Conservation (phyloP, 208 protist species). For the Trypanosoma cruzi region DNA sequence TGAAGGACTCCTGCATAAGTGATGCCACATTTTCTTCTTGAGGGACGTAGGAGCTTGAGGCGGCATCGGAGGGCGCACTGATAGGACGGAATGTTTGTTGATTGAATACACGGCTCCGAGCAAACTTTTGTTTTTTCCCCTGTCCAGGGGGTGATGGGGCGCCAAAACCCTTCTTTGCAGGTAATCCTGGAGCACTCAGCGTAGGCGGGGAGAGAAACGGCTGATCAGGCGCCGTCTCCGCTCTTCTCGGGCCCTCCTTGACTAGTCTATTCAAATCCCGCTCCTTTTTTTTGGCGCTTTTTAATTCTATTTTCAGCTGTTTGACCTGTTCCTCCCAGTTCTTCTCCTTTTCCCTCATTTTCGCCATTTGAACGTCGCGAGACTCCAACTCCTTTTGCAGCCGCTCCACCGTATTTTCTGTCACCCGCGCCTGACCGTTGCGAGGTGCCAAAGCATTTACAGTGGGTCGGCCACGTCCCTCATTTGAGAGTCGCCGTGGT, state of each 20-base stretch:
- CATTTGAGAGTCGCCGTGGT: constrained; percentile 17
- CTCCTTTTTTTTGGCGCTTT: constrained; percentile 68
- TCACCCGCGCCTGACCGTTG: constrained; percentile 13
- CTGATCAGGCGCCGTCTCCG: constrained; percentile 78
- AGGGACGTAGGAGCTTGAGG: constrained; percentile 11
- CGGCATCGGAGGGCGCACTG: constrained; percentile 46
- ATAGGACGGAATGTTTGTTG: constrained; percentile 68
- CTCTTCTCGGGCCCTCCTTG: constrained; percentile 40
- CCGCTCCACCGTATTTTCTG: constrained; percentile 31
- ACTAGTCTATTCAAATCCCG: constrained; percentile 38
- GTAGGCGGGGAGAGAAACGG: constrained; percentile 22
- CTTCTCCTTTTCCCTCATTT: constrained; percentile 75
- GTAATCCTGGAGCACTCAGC: background rate
- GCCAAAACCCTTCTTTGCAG: constrained; percentile 10
- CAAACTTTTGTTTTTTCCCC: constrained; percentile 52
- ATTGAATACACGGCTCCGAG: constrained; percentile 57
- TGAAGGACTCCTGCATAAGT: constrained; percentile 56
- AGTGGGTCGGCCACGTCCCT: constrained; percentile 3
- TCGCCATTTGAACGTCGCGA: constrained; percentile 46
- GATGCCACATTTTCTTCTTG: background rate
- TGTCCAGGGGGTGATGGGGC: constrained; percentile 7
- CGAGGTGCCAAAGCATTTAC: background rate
- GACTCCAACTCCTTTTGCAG: constrained; percentile 52
- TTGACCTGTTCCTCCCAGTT: constrained; percentile 89
- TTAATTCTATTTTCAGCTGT: constrained; percentile 77